phyloP scores from a whole-genome alignment of 2,329 filamentous ascomycete genomes.

The Phaeosphaeriaceae sp. region DNA sequence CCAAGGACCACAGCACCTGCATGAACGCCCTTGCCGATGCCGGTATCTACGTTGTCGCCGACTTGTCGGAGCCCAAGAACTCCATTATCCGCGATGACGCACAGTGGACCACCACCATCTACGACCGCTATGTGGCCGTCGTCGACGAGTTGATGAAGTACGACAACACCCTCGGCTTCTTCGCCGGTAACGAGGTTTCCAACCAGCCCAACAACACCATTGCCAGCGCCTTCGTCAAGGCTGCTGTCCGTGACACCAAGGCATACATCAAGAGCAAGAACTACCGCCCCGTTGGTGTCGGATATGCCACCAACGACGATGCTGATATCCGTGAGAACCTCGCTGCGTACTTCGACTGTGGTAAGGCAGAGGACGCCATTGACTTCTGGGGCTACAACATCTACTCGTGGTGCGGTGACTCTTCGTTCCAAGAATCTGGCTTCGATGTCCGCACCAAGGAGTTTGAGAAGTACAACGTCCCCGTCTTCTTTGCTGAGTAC shows the following conservation, averaged over 20 bases:
- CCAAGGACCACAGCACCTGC: constrained; percentile 78
- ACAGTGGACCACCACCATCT: constrained; percentile 80
- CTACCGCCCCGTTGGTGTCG: constrained; percentile 83
- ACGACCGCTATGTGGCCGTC: constrained; percentile 81
- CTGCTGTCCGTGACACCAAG: constrained; percentile 95
- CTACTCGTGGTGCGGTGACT: constrained; percentile 97
- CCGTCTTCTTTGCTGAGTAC: constrained; percentile 86
- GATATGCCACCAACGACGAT: constrained; percentile 96
- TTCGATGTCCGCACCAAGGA: constrained; percentile 85
- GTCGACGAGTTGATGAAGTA: constrained; percentile 83
- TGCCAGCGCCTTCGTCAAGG: constrained; percentile 95
- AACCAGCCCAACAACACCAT: constrained; percentile 88
- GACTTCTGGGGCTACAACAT: constrained; percentile 99
- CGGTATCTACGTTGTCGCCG: constrained; percentile 82
- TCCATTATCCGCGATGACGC: constrained; percentile 88
- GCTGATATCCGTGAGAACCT: constrained; percentile 80
- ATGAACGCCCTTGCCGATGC: constrained; percentile 83
- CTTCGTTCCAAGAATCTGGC: constrained; percentile 76
- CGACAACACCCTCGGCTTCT: constrained; percentile 94
- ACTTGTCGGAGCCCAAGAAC: constrained; percentile 79
- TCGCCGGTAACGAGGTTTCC: constrained; percentile 96
- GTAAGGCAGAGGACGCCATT: constrained; percentile 69
- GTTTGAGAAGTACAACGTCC: constrained; percentile 88
- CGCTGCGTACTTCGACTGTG: constrained; percentile 95
- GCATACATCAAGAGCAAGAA: constrained; percentile 83